Conservation (phyloP, 768 basidiomycete genomes). For the Rossbeevera mucosa region DNA sequence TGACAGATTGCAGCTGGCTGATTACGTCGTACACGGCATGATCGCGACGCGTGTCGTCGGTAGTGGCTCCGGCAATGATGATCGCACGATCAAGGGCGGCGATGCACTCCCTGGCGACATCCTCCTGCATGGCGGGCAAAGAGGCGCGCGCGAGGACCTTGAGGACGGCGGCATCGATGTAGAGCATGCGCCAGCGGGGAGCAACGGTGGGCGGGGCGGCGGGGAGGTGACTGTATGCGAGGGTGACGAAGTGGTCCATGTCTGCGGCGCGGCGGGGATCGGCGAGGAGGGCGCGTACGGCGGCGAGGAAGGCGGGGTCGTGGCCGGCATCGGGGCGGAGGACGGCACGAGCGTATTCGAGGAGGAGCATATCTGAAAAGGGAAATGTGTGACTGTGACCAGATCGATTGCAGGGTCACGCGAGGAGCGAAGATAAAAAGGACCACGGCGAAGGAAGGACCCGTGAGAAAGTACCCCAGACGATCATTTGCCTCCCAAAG, state of each 20-base stretch:
- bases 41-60: conserved; percentile 42
- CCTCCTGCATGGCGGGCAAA: conserved; percentile 9
- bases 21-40: conserved; percentile 60
- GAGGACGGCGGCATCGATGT: conserved; percentile 72
- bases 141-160: conserved; percentile 40
- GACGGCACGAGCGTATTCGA: conserved; percentile 15
- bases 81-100: conserved; percentile 47
- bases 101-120: conserved; percentile 43
- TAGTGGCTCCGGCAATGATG: conserved; percentile 62
- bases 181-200: conserved; percentile 59
- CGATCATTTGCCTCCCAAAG: conserved; percentile 42
- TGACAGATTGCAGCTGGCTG: conserved; percentile 47
- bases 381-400: conserved; percentile 35
- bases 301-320: conserved; percentile 6
- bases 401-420: conserved; percentile 37
- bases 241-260: conserved; percentile 38
- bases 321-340: conserved; percentile 2
- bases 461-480: conserved; percentile 51
- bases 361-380: not conserved
- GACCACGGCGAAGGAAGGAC: conserved; percentile 41
- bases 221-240: conserved; percentile 51
- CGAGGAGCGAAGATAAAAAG: conserved; percentile 56
- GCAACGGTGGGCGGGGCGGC: conserved; percentile 28
- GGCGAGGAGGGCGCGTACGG: conserved; percentile 6
- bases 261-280: not conserved